Conservation (phyloP, 164 flowering plant species). For the Hamamelis virginiana region DNA sequence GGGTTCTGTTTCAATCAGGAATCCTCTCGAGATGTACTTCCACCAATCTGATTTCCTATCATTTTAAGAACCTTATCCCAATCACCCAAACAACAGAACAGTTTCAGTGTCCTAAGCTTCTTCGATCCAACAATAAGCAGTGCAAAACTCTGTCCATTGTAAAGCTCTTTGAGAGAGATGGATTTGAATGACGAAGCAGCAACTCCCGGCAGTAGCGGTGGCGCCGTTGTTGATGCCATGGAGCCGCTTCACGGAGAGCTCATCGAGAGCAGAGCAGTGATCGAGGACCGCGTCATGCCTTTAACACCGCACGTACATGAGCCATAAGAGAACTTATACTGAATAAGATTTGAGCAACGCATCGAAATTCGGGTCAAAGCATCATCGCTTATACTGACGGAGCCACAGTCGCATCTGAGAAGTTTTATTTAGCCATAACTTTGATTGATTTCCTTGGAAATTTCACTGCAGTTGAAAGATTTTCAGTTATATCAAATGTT, state of each 20-base stretch:
- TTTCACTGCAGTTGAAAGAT: no score
- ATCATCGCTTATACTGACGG: constrained; percentile 66
- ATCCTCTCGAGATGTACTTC: constrained; percentile 91
- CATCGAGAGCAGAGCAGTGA: constrained; percentile 66
- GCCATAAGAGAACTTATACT: constrained; percentile 79
- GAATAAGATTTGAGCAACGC: constrained; percentile 62
- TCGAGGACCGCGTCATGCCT: constrained; percentile 73
- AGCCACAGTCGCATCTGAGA: constrained; percentile 75
- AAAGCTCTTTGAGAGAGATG: constrained; percentile 74
- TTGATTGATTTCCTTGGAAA: no score
- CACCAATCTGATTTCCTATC: constrained; percentile 40
- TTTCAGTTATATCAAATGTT: no score
- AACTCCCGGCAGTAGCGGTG: constrained; percentile 42
- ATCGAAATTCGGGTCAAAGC: constrained; percentile 58
- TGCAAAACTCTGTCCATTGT: constrained; percentile 77
- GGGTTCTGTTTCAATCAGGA: no score
- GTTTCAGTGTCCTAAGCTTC: constrained; percentile 58
- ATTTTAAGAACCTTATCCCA: constrained; percentile 72
- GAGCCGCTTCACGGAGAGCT: constrained; percentile 81
- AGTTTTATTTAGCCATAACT: no score
- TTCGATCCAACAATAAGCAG: constrained; percentile 63
- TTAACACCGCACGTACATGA: constrained; percentile 76
- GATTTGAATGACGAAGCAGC: constrained; percentile 53
- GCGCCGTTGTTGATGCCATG: constrained; percentile 51
- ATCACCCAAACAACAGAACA: constrained; percentile 77